phyloP scores from a whole-genome alignment of 345 rosid genomes.

The Gossypium raimondii region DNA sequence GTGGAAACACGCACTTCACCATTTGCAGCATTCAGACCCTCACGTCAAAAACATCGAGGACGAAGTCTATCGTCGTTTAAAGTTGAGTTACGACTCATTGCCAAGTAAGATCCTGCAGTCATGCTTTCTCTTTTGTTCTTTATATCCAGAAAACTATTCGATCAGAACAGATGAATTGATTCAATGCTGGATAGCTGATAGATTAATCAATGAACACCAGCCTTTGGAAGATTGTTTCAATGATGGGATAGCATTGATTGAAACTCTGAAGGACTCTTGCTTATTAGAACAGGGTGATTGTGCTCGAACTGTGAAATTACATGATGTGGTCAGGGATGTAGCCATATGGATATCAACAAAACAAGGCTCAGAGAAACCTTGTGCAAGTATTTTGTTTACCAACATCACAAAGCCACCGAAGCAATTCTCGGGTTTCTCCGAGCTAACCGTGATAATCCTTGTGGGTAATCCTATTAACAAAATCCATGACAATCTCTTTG shows the following conservation, averaged over 20 bases:
- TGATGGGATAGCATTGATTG: constrained; percentile 23
- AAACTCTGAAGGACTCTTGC: constrained; percentile 30
- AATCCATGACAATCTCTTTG: constrained; percentile 27
- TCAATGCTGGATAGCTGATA: constrained; percentile 35
- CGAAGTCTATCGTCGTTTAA: constrained; percentile 24
- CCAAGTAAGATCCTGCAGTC: constrained; percentile 25
- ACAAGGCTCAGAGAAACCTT: constrained; percentile 8
- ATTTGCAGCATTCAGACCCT: constrained; percentile 23
- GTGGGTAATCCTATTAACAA: constrained; percentile 31
- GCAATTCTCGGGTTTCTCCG: constrained; percentile 11
- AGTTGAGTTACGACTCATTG: constrained; percentile 26
- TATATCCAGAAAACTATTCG: constrained; percentile 28
- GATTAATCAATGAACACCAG: constrained; percentile 23
- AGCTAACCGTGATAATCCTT: constrained; percentile 26
- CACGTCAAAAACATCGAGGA: constrained; percentile 19
- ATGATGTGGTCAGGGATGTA: constrained; percentile 29
- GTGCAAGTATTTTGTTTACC: constrained; percentile 24
- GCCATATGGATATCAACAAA: constrained; percentile 23
- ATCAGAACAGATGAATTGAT: constrained; percentile 28
- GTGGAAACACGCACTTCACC: constrained; percentile 28
- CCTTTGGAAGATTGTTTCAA: constrained; percentile 23
- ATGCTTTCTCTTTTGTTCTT: constrained; percentile 33
- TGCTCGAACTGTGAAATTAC: constrained; percentile 30
- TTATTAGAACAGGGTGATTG: constrained; percentile 31
- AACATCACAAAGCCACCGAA: constrained; percentile 21